Conservation (phyloP, 352 stramenopile genomes). For the Phytophthora pini region DNA sequence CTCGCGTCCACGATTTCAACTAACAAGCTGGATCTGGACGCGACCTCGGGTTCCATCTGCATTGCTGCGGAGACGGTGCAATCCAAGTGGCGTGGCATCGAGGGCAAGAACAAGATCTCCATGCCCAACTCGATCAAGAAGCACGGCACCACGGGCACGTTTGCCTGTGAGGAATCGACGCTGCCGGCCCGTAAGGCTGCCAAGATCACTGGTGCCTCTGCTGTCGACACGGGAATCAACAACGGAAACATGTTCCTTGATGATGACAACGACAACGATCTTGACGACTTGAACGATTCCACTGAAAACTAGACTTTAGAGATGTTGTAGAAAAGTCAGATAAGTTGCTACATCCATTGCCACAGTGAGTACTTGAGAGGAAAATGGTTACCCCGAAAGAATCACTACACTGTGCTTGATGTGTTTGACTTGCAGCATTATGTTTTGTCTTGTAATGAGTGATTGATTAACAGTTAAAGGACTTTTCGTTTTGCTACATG, state of each 20-base stretch:
- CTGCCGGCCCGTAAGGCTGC: slow-evolving; percentile 20
- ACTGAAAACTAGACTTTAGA: neutral
- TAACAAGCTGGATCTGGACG: slow-evolving; percentile 23
- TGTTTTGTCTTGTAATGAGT: too few species aligned
- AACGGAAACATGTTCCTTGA: neutral
- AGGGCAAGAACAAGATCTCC: slow-evolving; percentile 28
- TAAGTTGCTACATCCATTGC: too few species aligned
- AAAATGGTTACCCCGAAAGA: too few species aligned
- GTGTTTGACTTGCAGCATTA: too few species aligned
- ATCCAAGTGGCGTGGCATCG: slow-evolving; percentile 1
- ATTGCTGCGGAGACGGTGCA: slow-evolving; percentile 14
- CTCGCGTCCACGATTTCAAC: slow-evolving; percentile 18
- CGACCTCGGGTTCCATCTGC: slow-evolving; percentile 12
- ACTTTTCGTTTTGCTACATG: too few species aligned
- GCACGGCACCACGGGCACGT: slow-evolving; percentile 25
- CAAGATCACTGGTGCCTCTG: slow-evolving; percentile 4
- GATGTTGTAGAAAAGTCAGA: neutral
- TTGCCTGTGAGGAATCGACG: slow-evolving; percentile 17
- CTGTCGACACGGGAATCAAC: too few species aligned
- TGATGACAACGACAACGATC: slow-evolving; percentile 8
- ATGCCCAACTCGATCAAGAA: slow-evolving; percentile 29
- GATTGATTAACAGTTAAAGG: too few species aligned
- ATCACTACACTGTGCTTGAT: too few species aligned
- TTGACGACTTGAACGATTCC: neutral
- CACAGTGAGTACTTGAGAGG: too few species aligned